Conservation (phyloP, 2,329 filamentous ascomycete species). For the Nemania sp. region DNA sequence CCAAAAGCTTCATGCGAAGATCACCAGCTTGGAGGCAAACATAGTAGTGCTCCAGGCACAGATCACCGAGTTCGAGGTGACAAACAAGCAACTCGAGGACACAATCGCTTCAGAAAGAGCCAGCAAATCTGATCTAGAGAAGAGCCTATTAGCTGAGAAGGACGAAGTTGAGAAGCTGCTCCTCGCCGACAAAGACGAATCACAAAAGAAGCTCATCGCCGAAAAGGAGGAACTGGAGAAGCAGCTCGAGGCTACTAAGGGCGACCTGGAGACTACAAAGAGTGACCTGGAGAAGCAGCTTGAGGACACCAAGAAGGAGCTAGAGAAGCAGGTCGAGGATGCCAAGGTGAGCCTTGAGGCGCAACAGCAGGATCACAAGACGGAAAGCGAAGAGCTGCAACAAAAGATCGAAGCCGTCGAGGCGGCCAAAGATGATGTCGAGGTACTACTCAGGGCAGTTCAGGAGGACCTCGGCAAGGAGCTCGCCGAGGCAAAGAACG, state of each 20-base stretch:
- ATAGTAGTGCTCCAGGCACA: conserved; percentile 36
- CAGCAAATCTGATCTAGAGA: conserved; percentile 25
- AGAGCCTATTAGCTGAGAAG: conserved; percentile 15
- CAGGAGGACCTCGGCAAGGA: conserved; percentile 33
- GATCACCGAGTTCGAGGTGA: conserved; percentile 33
- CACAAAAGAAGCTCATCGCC: conserved; percentile 26
- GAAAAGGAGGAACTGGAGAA: conserved; percentile 18
- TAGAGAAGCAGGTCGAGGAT: conserved; percentile 19
- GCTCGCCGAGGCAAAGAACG: conserved; percentile 17
- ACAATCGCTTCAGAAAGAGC: conserved; percentile 24
- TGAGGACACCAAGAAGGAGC: conserved; percentile 21
- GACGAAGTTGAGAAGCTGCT: conserved; percentile 21
- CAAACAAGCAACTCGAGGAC: conserved; percentile 25
- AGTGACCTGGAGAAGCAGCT: conserved; percentile 27
- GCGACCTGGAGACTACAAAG: conserved; percentile 24
- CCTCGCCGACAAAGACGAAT: conserved; percentile 5
- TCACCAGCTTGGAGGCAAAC: conserved; percentile 39
- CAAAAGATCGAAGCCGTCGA: conserved; percentile 31
- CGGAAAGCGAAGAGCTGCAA: conserved; percentile 29
- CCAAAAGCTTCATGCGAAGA: conserved; percentile 33
- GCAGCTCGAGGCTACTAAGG: conserved; percentile 20
- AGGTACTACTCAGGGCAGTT: conserved; percentile 29
- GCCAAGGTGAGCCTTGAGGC: conserved; percentile 14
- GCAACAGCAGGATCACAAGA: conserved; percentile 26
- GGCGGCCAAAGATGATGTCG: conserved; percentile 29